Percentiles rank a stretch among this genome's conserved stretches.
These are phyloP conservation scores for Petunia secreta DNA, from an alignment of 257 asterid genomes.

Conservation along the genomic window DNA sequence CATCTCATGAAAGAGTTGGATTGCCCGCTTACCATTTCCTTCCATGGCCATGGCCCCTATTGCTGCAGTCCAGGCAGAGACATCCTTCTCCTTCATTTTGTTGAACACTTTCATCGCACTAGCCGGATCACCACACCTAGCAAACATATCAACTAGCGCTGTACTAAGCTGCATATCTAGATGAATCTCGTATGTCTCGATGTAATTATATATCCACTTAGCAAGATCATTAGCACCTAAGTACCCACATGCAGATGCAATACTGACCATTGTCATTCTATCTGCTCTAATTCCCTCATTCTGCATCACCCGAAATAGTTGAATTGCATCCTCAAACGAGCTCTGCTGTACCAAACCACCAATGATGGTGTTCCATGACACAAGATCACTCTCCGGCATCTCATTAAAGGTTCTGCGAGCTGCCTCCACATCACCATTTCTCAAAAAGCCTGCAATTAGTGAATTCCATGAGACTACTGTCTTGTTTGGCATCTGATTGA, in stretches of 20 bases:
- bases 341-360: conserved; percentile 49
- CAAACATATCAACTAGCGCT: conserved; percentile 58
- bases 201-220: conserved; percentile 53
- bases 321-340: conserved; percentile 48
- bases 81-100: conserved; percentile 47
- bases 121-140: conserved; percentile 56
- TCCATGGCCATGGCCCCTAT: conserved; percentile 61
- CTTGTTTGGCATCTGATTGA: conserved; percentile 52
- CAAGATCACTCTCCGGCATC: conserved; percentile 54
- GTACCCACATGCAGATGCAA: conserved; percentile 66
- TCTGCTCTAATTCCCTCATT: conserved; percentile 45
- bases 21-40: conserved; percentile 54
- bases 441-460: conserved; percentile 53
- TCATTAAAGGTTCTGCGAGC: conserved; percentile 43
- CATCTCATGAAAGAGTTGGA: conserved; percentile 53
- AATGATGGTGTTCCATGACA: conserved; percentile 65
- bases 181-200: conserved; percentile 31
- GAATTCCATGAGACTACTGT: conserved; percentile 60
- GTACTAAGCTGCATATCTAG: conserved; percentile 45
- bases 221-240: conserved; percentile 58
- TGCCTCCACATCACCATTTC: conserved; percentile 47
- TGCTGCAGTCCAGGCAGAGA: conserved; percentile 63
- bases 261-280: conserved; percentile 57
- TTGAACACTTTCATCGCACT: conserved; percentile 48
- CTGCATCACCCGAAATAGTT: conserved; percentile 53